A percentile compares a stretch with the other conserved stretches of the same genome.
Conservation (phyloP, 1,284 basidiomycete genomes). For the Meira nashicola region DNA sequence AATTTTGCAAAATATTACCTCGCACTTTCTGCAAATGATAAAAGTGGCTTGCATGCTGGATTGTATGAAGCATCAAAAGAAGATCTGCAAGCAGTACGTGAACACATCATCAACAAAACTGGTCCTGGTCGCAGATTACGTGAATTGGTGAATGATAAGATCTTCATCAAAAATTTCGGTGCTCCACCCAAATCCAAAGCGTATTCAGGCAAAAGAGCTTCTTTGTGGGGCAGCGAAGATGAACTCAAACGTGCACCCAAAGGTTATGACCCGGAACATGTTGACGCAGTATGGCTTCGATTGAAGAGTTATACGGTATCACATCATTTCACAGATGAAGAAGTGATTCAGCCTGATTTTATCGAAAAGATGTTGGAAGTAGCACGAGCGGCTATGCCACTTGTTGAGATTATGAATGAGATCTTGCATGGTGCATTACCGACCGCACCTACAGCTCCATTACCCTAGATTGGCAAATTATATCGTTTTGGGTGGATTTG, state of each 20-base stretch:
- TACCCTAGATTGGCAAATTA: background rate
- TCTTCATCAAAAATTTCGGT: background rate
- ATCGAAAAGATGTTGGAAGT: constrained; percentile 62
- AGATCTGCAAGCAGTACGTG: constrained; percentile 71
- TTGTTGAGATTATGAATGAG: constrained; percentile 63
- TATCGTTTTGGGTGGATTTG: background rate
- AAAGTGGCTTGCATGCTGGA: constrained; percentile 72
- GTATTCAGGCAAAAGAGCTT: constrained; percentile 67
- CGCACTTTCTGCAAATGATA: constrained; percentile 64
- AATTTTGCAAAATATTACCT: constrained; percentile 8
- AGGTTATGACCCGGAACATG: constrained; percentile 57
- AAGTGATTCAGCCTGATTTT: constrained; percentile 68
- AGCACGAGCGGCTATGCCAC: constrained; percentile 63
- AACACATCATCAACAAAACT: constrained; percentile 60
- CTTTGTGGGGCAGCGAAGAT: constrained; percentile 67
- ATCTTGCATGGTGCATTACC: background rate
- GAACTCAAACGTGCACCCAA: constrained; percentile 81
- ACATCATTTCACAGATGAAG: constrained; percentile 66
- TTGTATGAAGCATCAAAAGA: constrained; percentile 77
- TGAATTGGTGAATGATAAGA: constrained; percentile 3
- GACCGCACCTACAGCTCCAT: background rate
- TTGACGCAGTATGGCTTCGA: constrained; percentile 80
- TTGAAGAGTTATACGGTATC: constrained; percentile 72
- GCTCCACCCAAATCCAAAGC: constrained; percentile 57
- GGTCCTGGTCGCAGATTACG: constrained; percentile 67